Evolutionary conservation across 148 eudicot species (phyloP), one percentile per base, ranked within the genome.

Genomic region (Rhododendron ovatum): DNA sequence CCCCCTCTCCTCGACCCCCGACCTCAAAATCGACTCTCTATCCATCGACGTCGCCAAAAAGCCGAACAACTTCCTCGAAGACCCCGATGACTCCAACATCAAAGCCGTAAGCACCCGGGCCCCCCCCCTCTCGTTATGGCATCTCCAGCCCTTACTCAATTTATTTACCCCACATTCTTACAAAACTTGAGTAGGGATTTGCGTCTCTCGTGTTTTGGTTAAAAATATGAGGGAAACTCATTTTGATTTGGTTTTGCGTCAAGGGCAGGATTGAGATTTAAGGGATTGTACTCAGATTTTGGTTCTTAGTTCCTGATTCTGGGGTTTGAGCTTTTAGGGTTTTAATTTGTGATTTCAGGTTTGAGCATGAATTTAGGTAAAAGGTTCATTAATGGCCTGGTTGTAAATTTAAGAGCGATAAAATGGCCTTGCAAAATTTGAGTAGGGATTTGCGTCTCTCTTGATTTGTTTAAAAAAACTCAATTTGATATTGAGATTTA

Each of bases 11-110:
- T 59, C 89, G 0, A 69, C 88, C 65, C 76, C 89, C 10, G 92
- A 89, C 0, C 85, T 83, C 4, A 73, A 84, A 0, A 61, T 88
- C 3, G 85, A 88, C 6, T 89, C 91, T 26, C 69, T 91, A 5
- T 71, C 86, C 12, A 85, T 90, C 6, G 89, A 86, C 55, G 89
- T 85, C 1, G 50, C 88, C 14, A 88, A 85, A 41, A 69, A 63
- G 48, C 67, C 37, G 39, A 85, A 76, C 37, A 75, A 80, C 50
- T 82, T 89, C 28, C 93, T 93, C 47, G 92, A 91, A 5, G 96
- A 96, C 81, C 98, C 98, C 7, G 93, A 93, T 0, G 94, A 93
- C 83, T 86, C 93, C 69, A 91, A 83, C 81, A 94, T 96, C 85
- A 82, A 91, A 88, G 98, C 98, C 71, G 98, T 95, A 5, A 41